A percentile compares a stretch with the other conserved stretches of the same genome.
phyloP scores from a whole-genome alignment of 441 rosid genomes.

The Eutrema salsugineum region DNA sequence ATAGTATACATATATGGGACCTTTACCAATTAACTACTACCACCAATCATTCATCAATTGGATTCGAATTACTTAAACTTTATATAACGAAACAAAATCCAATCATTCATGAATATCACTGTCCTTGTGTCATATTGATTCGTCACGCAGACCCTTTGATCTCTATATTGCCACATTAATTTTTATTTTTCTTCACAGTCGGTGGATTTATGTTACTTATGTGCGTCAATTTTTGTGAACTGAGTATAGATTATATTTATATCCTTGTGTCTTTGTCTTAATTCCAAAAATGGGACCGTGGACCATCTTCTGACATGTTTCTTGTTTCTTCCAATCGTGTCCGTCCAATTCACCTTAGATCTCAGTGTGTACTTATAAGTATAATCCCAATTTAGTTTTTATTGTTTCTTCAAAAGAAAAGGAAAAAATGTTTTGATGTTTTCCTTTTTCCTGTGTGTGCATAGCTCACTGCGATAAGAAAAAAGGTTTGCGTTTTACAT shows the following conservation, averaged over 20 bases:
- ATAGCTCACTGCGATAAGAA: too few species aligned
- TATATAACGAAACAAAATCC: neutral
- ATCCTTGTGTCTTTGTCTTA: constrained; percentile 8
- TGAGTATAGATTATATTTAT: neutral
- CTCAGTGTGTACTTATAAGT: neutral
- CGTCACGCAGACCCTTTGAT: neutral
- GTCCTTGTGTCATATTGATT: neutral
- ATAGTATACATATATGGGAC: neutral
- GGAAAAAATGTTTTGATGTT: neutral
- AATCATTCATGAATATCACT: neutral
- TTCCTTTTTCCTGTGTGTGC: too few species aligned
- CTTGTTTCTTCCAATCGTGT: neutral
- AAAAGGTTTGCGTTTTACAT: too few species aligned
- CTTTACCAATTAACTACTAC: constrained; percentile 7
- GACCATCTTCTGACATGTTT: constrained; percentile 28
- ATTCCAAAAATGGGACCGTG: constrained; percentile 11
- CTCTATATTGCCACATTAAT: neutral
- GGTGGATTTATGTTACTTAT: constrained; percentile 8
- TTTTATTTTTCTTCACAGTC: neutral
- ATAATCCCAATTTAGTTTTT: neutral
- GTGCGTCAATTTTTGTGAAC: constrained; percentile 1
- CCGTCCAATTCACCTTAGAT: constrained; percentile 2
- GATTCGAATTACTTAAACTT: neutral
- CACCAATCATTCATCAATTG: constrained; percentile 11
- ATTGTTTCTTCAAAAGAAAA: neutral